Conservation (phyloP, 495 filamentous ascomycete genomes). For the Pyrenopolyporus hunteri region DNA sequence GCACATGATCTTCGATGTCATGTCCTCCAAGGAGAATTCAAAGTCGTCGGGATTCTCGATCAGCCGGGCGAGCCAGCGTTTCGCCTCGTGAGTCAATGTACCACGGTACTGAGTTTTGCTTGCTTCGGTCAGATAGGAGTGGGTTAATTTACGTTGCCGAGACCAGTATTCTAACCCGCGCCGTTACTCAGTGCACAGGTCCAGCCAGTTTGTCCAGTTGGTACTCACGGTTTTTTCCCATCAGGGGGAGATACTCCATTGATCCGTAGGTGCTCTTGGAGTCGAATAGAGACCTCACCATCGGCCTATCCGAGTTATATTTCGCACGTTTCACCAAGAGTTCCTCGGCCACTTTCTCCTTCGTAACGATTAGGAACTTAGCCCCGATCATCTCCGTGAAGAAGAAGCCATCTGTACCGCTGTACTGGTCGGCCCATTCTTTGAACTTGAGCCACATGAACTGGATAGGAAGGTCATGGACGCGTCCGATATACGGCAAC, state of each 20-base stretch:
- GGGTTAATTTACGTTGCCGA: constrained; percentile 47
- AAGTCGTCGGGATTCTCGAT: constrained; percentile 49
- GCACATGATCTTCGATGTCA: constrained; percentile 52
- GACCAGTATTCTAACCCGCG: constrained; percentile 46
- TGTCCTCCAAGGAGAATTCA: constrained; percentile 47
- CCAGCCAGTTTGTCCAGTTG: neutral
- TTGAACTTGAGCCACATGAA: constrained; percentile 59
- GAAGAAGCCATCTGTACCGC: constrained; percentile 52
- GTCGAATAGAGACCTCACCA: constrained; percentile 49
- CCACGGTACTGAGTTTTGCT: constrained; percentile 46
- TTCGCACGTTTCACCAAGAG: constrained; percentile 56
- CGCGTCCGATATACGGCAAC: constrained; percentile 50
- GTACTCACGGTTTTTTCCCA: constrained; percentile 50
- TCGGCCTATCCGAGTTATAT: constrained; percentile 54
- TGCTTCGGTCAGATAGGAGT: constrained; percentile 48
- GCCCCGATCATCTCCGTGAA: constrained; percentile 54
- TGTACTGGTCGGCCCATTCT: constrained; percentile 56
- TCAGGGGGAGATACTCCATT: constrained; percentile 51
- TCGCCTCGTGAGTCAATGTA: constrained; percentile 48
- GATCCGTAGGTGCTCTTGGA: constrained; percentile 48
- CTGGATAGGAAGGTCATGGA: constrained; percentile 55
- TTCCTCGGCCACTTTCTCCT: constrained; percentile 59
- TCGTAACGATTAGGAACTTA: constrained; percentile 56
- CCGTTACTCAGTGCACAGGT: constrained; percentile 10
- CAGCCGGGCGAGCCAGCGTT: constrained; percentile 48